phyloP scores from a whole-genome alignment of 2,329 filamentous ascomycete species.

The Colletotrichum spaethianum region DNA sequence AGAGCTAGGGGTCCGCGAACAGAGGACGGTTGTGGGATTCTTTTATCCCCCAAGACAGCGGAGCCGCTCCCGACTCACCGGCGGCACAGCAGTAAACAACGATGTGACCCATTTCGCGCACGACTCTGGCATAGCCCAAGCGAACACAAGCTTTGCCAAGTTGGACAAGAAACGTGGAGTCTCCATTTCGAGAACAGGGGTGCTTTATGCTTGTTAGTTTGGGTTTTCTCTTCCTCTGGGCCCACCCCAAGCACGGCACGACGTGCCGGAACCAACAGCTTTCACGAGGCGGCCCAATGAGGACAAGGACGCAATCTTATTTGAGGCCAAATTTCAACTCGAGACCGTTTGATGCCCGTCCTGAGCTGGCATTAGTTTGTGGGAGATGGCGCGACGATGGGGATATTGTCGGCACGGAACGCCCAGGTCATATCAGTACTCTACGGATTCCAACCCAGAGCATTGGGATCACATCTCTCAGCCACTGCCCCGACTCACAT shows the following conservation, averaged over 20 bases:
- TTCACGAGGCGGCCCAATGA: neutral
- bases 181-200: neutral
- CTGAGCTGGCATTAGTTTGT: neutral
- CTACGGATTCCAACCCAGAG: no score
- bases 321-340: neutral
- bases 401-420: neutral
- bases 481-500: neutral
- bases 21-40: neutral
- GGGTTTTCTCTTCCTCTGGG: neutral
- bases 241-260: neutral
- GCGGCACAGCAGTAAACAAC: neutral
- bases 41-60: neutral
- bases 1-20: neutral
- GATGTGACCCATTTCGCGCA: neutral
- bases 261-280: neutral
- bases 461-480: neutral
- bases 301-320: neutral
- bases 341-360: neutral
- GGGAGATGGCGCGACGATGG: neutral
- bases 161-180: neutral
- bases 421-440: neutral
- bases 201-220: neutral
- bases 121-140: neutral
- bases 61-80: neutral
- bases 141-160: conserved; percentile 4